phyloP scores from a whole-genome alignment of 1,284 basidiomycete genomes.

The Xerocomus nothofagi region DNA sequence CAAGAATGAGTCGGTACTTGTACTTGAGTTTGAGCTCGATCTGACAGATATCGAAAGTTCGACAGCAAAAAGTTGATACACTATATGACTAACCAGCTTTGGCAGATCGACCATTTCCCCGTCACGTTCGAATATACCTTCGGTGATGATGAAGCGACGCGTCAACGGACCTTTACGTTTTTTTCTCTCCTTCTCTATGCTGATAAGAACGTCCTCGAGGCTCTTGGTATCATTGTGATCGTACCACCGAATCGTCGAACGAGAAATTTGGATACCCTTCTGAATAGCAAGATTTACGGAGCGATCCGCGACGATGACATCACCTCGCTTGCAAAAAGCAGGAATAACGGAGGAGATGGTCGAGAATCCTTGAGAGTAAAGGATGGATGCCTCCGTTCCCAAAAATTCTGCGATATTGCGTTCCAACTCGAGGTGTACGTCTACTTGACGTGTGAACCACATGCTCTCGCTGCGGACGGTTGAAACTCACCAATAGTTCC shows the following conservation, averaged over 20 bases:
- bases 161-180: slow-evolving; percentile 83
- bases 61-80: not conserved
- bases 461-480: slow-evolving; percentile 16
- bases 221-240: slow-evolving; percentile 94
- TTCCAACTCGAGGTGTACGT: slow-evolving; percentile 91
- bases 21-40: slow-evolving; percentile 93
- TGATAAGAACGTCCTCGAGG: slow-evolving; percentile 84
- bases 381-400: slow-evolving; percentile 84
- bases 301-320: slow-evolving; percentile 97
- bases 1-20: slow-evolving; percentile 94
- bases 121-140: slow-evolving; percentile 96
- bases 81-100: slow-evolving; percentile 67
- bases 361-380: slow-evolving; percentile 94
- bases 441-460: slow-evolving; percentile 41
- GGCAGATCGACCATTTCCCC: slow-evolving; percentile 91
- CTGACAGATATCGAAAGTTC: slow-evolving; percentile 40
- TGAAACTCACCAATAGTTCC: slow-evolving; percentile 81
- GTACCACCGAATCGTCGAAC: slow-evolving; percentile 92
- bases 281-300: slow-evolving; percentile 95
- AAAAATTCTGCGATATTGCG: slow-evolving; percentile 89
- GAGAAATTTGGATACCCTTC: slow-evolving; percentile 95
- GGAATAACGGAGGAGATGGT: slow-evolving; percentile 95
- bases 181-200: slow-evolving; percentile 84
- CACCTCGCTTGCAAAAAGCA: slow-evolving; percentile 96
- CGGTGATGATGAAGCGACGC: slow-evolving; percentile 93